phyloP scores from a whole-genome alignment of 2,329 filamentous ascomycete genomes.

The Alternaria solani region DNA sequence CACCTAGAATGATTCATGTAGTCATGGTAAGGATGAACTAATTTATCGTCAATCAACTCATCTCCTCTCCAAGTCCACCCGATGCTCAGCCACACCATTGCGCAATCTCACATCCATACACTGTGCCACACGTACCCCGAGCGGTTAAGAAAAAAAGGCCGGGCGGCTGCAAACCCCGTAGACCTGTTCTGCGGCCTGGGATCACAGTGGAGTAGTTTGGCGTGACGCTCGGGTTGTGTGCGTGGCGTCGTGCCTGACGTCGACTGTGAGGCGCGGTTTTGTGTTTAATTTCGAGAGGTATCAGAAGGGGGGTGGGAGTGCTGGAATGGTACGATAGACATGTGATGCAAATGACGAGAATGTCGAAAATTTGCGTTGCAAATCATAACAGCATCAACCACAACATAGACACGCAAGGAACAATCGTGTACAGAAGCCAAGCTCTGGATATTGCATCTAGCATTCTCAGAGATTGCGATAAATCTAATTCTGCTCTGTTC shows the following conservation, averaged over 20 bases:
- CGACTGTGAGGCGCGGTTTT: neutral
- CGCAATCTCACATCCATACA: neutral
- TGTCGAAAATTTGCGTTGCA: neutral
- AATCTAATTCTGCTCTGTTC: neutral
- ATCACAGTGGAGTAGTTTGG: neutral
- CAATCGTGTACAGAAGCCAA: neutral
- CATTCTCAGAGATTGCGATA: neutral
- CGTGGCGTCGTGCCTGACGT: neutral
- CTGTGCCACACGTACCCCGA: neutral
- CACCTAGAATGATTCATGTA: neutral
- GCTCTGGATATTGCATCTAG: slow-evolving; percentile 2
- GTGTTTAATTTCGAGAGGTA: neutral
- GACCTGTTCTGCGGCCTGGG: slow-evolving; percentile 1
- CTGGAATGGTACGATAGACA: neutral
- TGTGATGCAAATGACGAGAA: neutral
- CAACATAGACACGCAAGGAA: too few relatives aligned
- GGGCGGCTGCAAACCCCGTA: neutral
- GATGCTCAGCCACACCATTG: neutral
- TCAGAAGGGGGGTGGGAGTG: neutral
- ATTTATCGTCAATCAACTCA: neutral
- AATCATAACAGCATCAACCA: neutral
- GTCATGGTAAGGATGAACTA: neutral
- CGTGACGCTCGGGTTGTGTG: slow-evolving; percentile 2
- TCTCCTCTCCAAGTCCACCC: neutral
- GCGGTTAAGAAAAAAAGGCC: neutral